A percentile compares a stretch with the other conserved stretches of the same genome.
These are phyloP conservation scores for Aspergillus pseudoviridinutans DNA, from an alignment of 2,329 filamentous ascomycete genomes.

Conservation along the genomic window DNA sequence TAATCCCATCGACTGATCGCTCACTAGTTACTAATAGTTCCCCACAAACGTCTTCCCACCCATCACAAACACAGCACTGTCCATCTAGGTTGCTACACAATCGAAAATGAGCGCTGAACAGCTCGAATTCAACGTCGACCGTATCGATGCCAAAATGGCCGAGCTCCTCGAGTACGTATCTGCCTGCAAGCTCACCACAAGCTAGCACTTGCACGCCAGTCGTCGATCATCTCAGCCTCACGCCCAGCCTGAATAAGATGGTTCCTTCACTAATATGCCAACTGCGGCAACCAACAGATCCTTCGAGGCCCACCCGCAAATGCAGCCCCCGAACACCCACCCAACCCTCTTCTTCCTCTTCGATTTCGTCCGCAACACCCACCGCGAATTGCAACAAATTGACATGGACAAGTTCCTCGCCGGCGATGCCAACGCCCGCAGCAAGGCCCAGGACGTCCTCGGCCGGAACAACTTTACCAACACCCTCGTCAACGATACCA, in stretches of 20 bases:
- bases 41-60: background rate
- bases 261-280: background rate
- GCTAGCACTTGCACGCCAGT: no score
- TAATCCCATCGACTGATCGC: background rate
- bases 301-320: slow-evolving; percentile 29
- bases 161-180: slow-evolving; percentile 23
- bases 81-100: background rate
- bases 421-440: slow-evolving; percentile 15
- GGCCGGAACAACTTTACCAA: slow-evolving; percentile 28
- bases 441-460: slow-evolving; percentile 19
- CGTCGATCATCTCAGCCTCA: no score
- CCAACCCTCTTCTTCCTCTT: slow-evolving; percentile 50
- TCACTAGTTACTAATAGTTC: background rate
- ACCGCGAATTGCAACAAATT: slow-evolving; percentile 38
- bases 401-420: slow-evolving; percentile 22
- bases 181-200: background rate
- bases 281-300: slow-evolving; percentile 14
- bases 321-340: slow-evolving; percentile 27
- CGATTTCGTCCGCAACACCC: slow-evolving; percentile 67
- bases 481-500: slow-evolving; percentile 22
- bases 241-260: no score
- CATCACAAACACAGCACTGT: background rate
- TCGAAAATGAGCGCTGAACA: slow-evolving; percentile 12
- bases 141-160: slow-evolving; percentile 20
- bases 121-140: slow-evolving; percentile 13